phyloP scores from a whole-genome alignment of 2,329 filamentous ascomycete species.

The Ophiostoma novo-ulmi region DNA sequence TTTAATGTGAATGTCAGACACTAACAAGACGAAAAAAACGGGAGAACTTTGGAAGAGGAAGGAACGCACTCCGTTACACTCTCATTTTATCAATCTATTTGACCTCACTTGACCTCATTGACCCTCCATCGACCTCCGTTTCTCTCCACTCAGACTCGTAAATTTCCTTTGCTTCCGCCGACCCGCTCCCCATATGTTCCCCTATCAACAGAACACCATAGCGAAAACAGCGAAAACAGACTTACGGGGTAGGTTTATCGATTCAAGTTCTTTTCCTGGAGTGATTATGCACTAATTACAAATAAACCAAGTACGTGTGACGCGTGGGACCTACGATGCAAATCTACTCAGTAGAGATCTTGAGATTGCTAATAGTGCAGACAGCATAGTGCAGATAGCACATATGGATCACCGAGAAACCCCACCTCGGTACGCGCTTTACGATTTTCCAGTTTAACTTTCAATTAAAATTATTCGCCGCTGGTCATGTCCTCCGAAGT shows the following conservation, averaged over 20 bases:
- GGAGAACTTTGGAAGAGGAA: background rate
- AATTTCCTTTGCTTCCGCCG: slow-evolving; percentile 5
- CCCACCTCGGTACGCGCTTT: slow-evolving; percentile 13
- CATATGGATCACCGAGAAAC: background rate
- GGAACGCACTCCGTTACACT: background rate
- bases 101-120: background rate
- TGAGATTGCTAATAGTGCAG: background rate
- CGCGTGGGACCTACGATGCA: background rate
- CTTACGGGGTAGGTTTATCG: background rate
- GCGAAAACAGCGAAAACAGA: background rate
- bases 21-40: background rate
- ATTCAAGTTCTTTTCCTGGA: background rate
- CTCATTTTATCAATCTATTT: background rate
- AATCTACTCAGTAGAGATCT: background rate
- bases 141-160: background rate
- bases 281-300: background rate
- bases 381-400: background rate
- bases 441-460: slow-evolving; percentile 4
- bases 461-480: background rate
- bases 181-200: slow-evolving; percentile 2
- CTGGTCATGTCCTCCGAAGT: background rate
- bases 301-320: background rate
- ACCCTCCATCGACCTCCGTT: background rate
- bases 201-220: background rate
- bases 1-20: background rate